Conservation (phyloP, 805 yeast species). For the Barnettozyma pratensis region DNA sequence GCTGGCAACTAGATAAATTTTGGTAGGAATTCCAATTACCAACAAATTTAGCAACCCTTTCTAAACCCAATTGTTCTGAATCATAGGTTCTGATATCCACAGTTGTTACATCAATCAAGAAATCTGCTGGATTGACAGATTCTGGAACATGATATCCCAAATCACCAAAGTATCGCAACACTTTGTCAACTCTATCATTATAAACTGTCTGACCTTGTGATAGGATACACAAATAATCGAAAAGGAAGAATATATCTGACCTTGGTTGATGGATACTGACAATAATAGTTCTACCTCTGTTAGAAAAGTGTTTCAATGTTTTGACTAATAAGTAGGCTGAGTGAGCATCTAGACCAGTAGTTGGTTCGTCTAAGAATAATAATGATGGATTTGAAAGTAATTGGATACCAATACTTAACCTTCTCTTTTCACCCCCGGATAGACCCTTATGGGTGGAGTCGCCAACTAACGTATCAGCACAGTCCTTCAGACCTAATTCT, state of each 20-base stretch:
- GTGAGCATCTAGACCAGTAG: slow-evolving; percentile 81
- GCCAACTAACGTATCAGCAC: slow-evolving; percentile 60
- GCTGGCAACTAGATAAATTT: not conserved
- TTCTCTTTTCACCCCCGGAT: slow-evolving; percentile 82
- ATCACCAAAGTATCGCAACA: slow-evolving; percentile 40
- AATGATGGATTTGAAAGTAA: slow-evolving; percentile 71
- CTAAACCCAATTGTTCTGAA: slow-evolving; percentile 29
- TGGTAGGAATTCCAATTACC: slow-evolving; percentile 29
- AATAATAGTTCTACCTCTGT: slow-evolving; percentile 62
- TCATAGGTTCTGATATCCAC: slow-evolving; percentile 37
- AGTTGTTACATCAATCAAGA: slow-evolving; percentile 42
- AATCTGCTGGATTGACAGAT: slow-evolving; percentile 49
- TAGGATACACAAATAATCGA: slow-evolving; percentile 65
- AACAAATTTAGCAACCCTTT: slow-evolving; percentile 28
- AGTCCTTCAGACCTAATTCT: slow-evolving; percentile 66
- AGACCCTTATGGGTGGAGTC: slow-evolving; percentile 51
- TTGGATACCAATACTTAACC: slow-evolving; percentile 80
- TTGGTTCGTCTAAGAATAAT: slow-evolving; percentile 80
- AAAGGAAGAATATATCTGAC: slow-evolving; percentile 66
- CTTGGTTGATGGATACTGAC: slow-evolving; percentile 85
- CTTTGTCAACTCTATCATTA: slow-evolving; percentile 38
- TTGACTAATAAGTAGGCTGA: slow-evolving; percentile 64
- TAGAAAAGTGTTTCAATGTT: slow-evolving; percentile 56
- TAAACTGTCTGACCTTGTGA: slow-evolving; percentile 51
- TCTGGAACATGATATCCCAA: slow-evolving; percentile 38